phyloP scores from a whole-genome alignment of 2,329 filamentous ascomycete species.

The Pseudophaeomoniella oleicola region DNA sequence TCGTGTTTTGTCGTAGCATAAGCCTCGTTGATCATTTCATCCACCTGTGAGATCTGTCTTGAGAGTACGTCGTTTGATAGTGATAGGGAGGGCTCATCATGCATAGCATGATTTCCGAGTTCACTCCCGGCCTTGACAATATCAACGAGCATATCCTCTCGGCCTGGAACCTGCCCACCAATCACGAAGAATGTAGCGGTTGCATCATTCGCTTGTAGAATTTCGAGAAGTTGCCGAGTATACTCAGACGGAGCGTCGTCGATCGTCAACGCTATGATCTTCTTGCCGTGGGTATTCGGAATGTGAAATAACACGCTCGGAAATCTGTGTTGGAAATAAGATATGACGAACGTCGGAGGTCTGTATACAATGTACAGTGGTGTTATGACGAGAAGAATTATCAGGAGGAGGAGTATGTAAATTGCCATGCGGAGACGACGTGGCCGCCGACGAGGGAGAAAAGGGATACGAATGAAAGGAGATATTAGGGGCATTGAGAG shows the following conservation, averaged over 20 bases:
- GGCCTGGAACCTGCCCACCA: slow-evolving; percentile 53
- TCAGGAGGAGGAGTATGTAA: slow-evolving; percentile 17
- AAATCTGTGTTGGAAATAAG: slow-evolving; percentile 55
- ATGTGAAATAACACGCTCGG: slow-evolving; percentile 70
- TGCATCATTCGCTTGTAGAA: slow-evolving; percentile 52
- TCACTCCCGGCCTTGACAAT: slow-evolving; percentile 50
- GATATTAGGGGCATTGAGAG: neutral
- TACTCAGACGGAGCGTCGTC: slow-evolving; percentile 70
- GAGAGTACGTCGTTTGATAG: slow-evolving; percentile 46
- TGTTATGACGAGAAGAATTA: slow-evolving; percentile 14
- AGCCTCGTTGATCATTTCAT: slow-evolving; percentile 41
- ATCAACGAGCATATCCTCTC: slow-evolving; percentile 39
- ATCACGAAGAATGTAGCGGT: slow-evolving; percentile 83
- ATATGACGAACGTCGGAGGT: slow-evolving; percentile 57
- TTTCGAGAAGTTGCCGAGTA: slow-evolving; percentile 54
- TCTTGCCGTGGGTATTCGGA: slow-evolving; percentile 36
- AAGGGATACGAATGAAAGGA: neutral
- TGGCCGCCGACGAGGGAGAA: slow-evolving; percentile 12
- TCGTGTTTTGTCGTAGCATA: slow-evolving; percentile 24
- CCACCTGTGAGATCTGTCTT: slow-evolving; percentile 50
- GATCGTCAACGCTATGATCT: slow-evolving; percentile 67
- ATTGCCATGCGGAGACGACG: slow-evolving; percentile 21
- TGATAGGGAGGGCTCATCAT: slow-evolving; percentile 59
- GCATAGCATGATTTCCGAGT: slow-evolving; percentile 79
- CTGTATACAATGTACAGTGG: slow-evolving; percentile 64